Percentiles rank a stretch among this genome's conserved stretches.
These are phyloP conservation scores for Quercus bicolor DNA, from an alignment of 306 rosid species.

Conservation along the genomic window DNA sequence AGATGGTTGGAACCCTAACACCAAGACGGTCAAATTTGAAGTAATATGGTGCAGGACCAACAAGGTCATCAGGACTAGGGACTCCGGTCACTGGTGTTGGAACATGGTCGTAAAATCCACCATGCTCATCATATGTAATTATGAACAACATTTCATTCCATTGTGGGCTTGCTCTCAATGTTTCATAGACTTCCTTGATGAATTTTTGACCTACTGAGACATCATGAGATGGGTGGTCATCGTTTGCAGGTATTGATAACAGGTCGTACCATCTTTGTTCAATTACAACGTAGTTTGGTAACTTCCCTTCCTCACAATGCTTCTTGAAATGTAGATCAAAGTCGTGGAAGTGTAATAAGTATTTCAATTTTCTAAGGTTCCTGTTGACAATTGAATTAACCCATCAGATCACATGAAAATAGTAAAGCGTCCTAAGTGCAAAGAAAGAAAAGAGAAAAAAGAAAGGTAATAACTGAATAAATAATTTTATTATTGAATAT, in stretches of 20 bases:
- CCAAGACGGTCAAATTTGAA: slow-evolving; percentile 68
- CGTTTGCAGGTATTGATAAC: slow-evolving; percentile 43
- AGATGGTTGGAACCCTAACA: slow-evolving; percentile 57
- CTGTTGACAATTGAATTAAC: slow-evolving; percentile 18
- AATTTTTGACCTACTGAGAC: slow-evolving; percentile 64
- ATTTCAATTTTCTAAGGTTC: slow-evolving; percentile 61
- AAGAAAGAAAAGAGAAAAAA: not conserved
- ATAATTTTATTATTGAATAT: too few relatives aligned
- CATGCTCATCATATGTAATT: slow-evolving; percentile 72
- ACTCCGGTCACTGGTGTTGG: slow-evolving; percentile 53
- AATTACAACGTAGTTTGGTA: slow-evolving; percentile 73
- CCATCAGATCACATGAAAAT: not conserved
- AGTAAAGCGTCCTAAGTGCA: not conserved
- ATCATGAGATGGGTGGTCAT: slow-evolving; percentile 84
- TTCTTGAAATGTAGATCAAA: slow-evolving; percentile 53
- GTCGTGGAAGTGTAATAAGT: slow-evolving; percentile 41
- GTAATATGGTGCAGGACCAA: slow-evolving; percentile 47
- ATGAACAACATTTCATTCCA: slow-evolving; percentile 72
- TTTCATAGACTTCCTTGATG: slow-evolving; percentile 60
- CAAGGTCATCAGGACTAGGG: slow-evolving; percentile 58
- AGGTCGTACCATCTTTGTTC: slow-evolving; percentile 64
- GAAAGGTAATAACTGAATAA: too few relatives aligned
- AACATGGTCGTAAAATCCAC: slow-evolving; percentile 76
- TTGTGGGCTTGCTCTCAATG: slow-evolving; percentile 64
- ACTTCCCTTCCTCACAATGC: slow-evolving; percentile 61